These are phyloP conservation scores for Vitis rupestris DNA, from an alignment of 164 flowering plant genomes.

Conservation along the genomic window DNA sequence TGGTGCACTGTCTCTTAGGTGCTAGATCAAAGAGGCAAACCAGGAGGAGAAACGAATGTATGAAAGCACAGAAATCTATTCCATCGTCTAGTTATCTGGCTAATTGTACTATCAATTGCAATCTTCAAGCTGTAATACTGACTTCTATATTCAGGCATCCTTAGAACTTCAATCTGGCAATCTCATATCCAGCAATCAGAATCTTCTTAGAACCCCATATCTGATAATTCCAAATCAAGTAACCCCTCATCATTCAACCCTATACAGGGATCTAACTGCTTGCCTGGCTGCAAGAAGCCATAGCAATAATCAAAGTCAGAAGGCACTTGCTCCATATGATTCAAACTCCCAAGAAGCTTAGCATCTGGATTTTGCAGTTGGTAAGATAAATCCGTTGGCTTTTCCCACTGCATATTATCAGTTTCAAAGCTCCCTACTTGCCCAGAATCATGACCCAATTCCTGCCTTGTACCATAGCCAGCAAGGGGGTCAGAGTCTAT, in stretches of 20 bases:
- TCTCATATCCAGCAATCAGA: too few species aligned
- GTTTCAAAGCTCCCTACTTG: neutral
- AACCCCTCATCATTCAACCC: constrained; percentile 16
- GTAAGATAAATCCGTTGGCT: constrained; percentile 22
- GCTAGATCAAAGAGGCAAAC: too few species aligned
- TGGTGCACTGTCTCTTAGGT: too few species aligned
- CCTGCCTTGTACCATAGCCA: neutral
- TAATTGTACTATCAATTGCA: too few species aligned
- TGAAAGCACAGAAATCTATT: too few species aligned
- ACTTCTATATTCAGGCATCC: neutral
- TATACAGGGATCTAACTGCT: constrained; percentile 11
- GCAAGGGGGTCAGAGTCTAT: constrained; percentile 14
- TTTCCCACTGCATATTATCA: constrained; percentile 6
- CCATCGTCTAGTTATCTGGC: too few species aligned
- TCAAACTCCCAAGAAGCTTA: constrained; percentile 36
- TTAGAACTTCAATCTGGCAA: neutral
- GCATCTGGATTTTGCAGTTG: constrained; percentile 45
- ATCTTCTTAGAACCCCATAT: constrained; percentile 16
- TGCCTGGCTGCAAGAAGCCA: constrained; percentile 33
- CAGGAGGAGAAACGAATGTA: too few species aligned
- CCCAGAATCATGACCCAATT: neutral
- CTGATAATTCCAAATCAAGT: constrained; percentile 16
- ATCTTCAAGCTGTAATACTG: too few species aligned
- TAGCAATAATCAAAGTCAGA: constrained; percentile 26
- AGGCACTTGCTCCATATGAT: constrained; percentile 34